Evolutionary conservation across 148 eudicot genomes (phyloP).

Genomic region (Mesembryanthemum crystallinum): DNA sequence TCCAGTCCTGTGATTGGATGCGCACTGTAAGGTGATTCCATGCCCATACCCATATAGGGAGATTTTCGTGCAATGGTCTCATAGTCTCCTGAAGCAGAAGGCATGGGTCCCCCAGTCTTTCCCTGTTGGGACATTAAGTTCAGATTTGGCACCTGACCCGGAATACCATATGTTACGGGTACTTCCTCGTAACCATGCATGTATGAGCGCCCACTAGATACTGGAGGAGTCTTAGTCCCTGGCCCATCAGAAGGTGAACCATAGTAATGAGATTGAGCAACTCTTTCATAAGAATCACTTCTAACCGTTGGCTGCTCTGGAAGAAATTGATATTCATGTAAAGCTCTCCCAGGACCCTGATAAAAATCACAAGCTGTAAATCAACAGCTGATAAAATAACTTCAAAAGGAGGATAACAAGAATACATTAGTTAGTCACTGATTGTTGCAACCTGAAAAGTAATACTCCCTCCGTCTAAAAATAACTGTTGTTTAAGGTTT

Average conservation of each 20-base stretch:
- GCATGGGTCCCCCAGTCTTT: slow-evolving; percentile 47
- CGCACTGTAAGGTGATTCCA: slow-evolving; percentile 46
- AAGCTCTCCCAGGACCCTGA: slow-evolving; percentile 67
- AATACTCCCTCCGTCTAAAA: no score
- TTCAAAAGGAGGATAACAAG: neutral
- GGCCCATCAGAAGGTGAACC: slow-evolving; percentile 54
- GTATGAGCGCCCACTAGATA: slow-evolving; percentile 47
- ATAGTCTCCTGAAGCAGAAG: slow-evolving; percentile 51
- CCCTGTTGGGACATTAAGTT: slow-evolving; percentile 63
- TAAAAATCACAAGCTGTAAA: slow-evolving; percentile 6
- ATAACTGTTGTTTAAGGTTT: no score
- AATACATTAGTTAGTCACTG: neutral
- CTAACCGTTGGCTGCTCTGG: slow-evolving; percentile 83
- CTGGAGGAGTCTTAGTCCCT: slow-evolving; percentile 43
- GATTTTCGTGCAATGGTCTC: slow-evolving; percentile 37
- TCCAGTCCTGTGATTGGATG: slow-evolving; percentile 51
- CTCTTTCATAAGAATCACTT: slow-evolving; percentile 66
- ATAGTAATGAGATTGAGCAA: slow-evolving; percentile 56
- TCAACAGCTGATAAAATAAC: neutral
- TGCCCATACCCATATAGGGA: slow-evolving; percentile 37
- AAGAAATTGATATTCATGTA: slow-evolving; percentile 85
- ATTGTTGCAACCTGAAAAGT: neutral
- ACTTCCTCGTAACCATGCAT: slow-evolving; percentile 58
- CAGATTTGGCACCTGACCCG: slow-evolving; percentile 48
- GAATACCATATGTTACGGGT: slow-evolving; percentile 47